Evolutionary conservation across 345 rosid genomes (phyloP).

Genomic region (Viola odorata): DNA sequence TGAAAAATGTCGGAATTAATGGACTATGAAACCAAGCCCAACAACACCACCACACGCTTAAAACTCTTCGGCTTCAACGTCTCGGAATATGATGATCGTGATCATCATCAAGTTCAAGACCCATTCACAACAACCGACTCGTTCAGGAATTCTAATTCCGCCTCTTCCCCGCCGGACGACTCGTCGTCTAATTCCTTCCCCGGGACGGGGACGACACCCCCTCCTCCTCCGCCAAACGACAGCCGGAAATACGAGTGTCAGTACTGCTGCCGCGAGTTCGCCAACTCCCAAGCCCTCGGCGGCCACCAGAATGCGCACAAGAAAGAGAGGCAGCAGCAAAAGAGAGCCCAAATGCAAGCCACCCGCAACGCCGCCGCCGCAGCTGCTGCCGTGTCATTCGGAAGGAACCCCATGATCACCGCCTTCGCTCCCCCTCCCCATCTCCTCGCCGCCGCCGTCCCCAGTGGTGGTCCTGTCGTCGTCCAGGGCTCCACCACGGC

Average conservation of each 20-base stretch:
- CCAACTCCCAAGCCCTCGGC: constrained; percentile 92
- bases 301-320: constrained; percentile 99
- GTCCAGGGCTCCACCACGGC: constrained; percentile 26
- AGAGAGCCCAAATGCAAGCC: constrained; percentile 88
- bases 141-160: constrained; percentile 4
- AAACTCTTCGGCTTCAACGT: constrained; percentile 89
- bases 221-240: constrained; percentile 7
- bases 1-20: constrained; percentile 50
- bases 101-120: constrained; percentile 10
- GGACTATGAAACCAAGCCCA: constrained; percentile 36
- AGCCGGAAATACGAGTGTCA: constrained; percentile 79
- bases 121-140: background rate
- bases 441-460: constrained; percentile 38
- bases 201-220: background rate
- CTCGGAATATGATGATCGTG: constrained; percentile 48
- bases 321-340: constrained; percentile 87
- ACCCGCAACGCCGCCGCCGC: constrained; percentile 33
- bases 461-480: constrained; percentile 27
- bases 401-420: constrained; percentile 52
- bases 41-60: constrained; percentile 37
- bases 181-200: background rate
- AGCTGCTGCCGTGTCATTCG: constrained; percentile 35
- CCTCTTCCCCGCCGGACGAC: constrained; percentile 4
- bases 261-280: constrained; percentile 78
- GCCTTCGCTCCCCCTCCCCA: constrained; percentile 50